Conservation (phyloP, 805 yeast genomes). For the Zygosaccharomyces bisporus region DNA sequence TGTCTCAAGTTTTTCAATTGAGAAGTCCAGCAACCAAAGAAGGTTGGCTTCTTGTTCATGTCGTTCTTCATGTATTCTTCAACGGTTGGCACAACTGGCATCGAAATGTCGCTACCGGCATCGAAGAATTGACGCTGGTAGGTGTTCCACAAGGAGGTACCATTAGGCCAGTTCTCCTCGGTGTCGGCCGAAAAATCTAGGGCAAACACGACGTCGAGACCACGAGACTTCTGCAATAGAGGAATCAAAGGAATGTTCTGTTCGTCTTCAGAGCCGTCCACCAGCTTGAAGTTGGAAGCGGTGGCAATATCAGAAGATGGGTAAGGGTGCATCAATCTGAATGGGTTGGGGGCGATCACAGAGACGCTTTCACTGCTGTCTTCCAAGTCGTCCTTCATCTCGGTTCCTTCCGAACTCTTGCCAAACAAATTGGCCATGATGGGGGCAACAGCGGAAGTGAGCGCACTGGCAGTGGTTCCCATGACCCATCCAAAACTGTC, state of each 20-base stretch:
- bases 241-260: conserved; percentile 66
- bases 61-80: conserved; percentile 56
- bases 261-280: conserved; percentile 69
- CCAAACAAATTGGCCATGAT: conserved; percentile 46
- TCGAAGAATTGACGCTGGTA: conserved; percentile 57
- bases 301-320: conserved; percentile 29
- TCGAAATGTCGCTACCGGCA: conserved; percentile 54
- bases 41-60: conserved; percentile 65
- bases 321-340: conserved; percentile 41
- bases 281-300: conserved; percentile 45
- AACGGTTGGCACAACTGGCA: conserved; percentile 77
- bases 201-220: conserved; percentile 62
- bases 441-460: conserved; percentile 61
- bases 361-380: conserved; percentile 62
- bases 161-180: conserved; percentile 59
- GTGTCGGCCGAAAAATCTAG: conserved; percentile 68
- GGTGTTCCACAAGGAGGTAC: conserved; percentile 53
- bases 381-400: conserved; percentile 34
- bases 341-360: conserved; percentile 70
- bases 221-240: conserved; percentile 54
- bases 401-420: conserved; percentile 36
- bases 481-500: conserved; percentile 80
- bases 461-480: conserved; percentile 80
- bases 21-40: conserved; percentile 75
- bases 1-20: conserved; percentile 54